These are phyloP conservation scores for Mucor racemosus DNA, from an alignment of 371 early-diverging fungal species.

Conservation along the genomic window DNA sequence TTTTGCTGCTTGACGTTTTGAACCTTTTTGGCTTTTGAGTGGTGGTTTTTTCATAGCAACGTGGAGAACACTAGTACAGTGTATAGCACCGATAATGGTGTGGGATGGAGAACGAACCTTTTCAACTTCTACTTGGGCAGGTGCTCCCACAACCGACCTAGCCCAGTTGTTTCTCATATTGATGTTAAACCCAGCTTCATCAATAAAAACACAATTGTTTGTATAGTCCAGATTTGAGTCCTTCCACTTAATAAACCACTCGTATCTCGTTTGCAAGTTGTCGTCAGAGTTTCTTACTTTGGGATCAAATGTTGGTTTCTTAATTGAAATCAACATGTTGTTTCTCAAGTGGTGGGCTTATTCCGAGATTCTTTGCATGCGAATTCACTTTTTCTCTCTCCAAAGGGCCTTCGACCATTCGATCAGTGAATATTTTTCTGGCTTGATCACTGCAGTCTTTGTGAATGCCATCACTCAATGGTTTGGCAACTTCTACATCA, in stretches of 20 bases:
- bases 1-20: slow-evolving; percentile 17
- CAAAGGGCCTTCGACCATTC: too few relatives aligned
- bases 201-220: slow-evolving; percentile 13
- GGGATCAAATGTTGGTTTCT: slow-evolving; percentile 20
- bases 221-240: slow-evolving; percentile 14
- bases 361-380: too few relatives aligned
- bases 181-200: slow-evolving; percentile 21
- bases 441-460: too few relatives aligned
- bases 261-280: slow-evolving; percentile 16
- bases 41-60: slow-evolving; percentile 11
- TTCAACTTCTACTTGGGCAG: slow-evolving; percentile 19
- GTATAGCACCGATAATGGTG: slow-evolving; percentile 26
- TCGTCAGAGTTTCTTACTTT: slow-evolving; percentile 12
- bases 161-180: too few relatives aligned
- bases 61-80: slow-evolving; percentile 24
- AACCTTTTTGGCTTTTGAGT: slow-evolving; percentile 17
- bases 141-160: too few relatives aligned
- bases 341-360: slow-evolving; percentile 11
- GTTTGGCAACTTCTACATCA: too few relatives aligned
- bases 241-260: slow-evolving; percentile 16
- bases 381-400: neutral
- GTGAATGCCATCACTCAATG: too few relatives aligned
- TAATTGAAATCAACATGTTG: slow-evolving; percentile 17
- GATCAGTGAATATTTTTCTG: too few relatives aligned
- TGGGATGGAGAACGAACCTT: slow-evolving; percentile 20